A percentile compares a stretch with the other conserved stretches of the same genome.
Evolutionary conservation across 2,329 filamentous ascomycete genomes (phyloP).

Genomic region (Exophiala bonariae): DNA sequence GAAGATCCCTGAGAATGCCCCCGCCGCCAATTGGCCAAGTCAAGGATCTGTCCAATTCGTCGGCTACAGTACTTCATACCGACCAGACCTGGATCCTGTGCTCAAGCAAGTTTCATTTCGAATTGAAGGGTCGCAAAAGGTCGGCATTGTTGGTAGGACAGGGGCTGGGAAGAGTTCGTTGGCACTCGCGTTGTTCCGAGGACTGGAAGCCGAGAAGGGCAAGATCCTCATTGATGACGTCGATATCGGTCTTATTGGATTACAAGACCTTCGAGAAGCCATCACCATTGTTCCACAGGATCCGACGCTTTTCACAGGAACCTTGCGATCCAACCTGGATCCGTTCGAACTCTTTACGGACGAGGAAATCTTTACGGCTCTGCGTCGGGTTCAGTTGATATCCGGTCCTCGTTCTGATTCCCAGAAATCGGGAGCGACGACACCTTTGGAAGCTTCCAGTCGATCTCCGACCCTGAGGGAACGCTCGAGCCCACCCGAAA

Average conservation of each 20-base stretch:
- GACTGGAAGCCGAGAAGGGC: constrained; percentile 85
- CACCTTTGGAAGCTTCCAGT: constrained; percentile 33
- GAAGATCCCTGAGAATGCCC: constrained; percentile 75
- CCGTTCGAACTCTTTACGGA: constrained; percentile 88
- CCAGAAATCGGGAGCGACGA: constrained; percentile 36
- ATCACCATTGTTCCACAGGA: constrained; percentile 99
- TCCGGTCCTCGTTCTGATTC: constrained; percentile 44
- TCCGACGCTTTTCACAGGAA: constrained; percentile 43
- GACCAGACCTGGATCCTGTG: constrained; percentile 82
- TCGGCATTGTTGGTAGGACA: constrained; percentile 93
- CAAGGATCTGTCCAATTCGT: constrained; percentile 85
- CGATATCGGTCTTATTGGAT: constrained; percentile 85
- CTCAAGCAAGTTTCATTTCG: constrained; percentile 82
- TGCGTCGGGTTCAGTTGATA: constrained; percentile 87
- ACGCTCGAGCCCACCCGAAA: constrained; percentile 19
- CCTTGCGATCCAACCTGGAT: constrained; percentile 68
- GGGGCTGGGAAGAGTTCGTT: constrained; percentile 96
- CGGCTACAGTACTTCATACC: constrained; percentile 85
- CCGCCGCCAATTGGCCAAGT: constrained; percentile 78
- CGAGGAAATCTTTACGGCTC: constrained; percentile 81
- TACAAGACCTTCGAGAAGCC: constrained; percentile 88
- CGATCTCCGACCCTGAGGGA: constrained; percentile 29
- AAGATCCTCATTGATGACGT: constrained; percentile 87
- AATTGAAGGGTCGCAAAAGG: constrained; percentile 83
- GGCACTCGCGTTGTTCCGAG: constrained; percentile 88